Percentiles rank a stretch among this genome's conserved stretches.
Conservation (phyloP, 768 basidiomycete genomes). For the Suillus subalutaceus region DNA sequence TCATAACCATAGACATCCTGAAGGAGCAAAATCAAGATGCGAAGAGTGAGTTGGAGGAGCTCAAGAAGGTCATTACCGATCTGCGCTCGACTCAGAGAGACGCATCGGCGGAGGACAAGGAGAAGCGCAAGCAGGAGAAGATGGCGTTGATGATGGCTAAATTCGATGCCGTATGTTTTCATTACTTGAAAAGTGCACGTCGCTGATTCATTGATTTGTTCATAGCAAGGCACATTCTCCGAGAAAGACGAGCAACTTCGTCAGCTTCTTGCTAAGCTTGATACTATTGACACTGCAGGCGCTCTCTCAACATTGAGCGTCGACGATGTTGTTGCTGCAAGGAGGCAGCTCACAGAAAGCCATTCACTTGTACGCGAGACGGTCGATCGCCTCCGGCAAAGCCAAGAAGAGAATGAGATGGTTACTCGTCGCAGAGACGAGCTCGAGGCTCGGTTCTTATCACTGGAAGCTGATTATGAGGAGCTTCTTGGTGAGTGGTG, state of each 20-base stretch:
- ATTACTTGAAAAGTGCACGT: constrained; percentile 1
- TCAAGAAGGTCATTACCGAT: constrained; percentile 77
- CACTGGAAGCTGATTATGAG: constrained; percentile 93
- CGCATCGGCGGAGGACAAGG: constrained; percentile 91
- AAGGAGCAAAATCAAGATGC: constrained; percentile 93
- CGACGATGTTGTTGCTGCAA: constrained; percentile 80
- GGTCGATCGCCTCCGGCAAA: constrained; percentile 84
- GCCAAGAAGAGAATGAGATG: constrained; percentile 92
- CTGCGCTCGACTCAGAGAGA: constrained; percentile 83
- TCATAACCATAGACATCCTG: constrained; percentile 91
- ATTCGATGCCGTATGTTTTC: constrained; percentile 81
- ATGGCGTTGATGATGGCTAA: constrained; percentile 99
- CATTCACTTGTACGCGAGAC: constrained; percentile 87
- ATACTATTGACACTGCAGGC: constrained; percentile 69
- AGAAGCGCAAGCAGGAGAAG: constrained; percentile 99
- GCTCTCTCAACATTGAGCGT: constrained; percentile 60
- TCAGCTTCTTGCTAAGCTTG: constrained; percentile 80
- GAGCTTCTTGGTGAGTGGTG: constrained; percentile 81
- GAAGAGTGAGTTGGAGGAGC: constrained; percentile 85
- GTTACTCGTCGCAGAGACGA: constrained; percentile 82
- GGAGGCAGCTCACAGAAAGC: constrained; percentile 87
- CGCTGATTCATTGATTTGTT: constrained; percentile 12
- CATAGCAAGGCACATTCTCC: constrained; percentile 87
- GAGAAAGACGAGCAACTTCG: constrained; percentile 96
- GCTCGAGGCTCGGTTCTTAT: constrained; percentile 76